These are phyloP conservation scores for Candida nemodendra DNA, from an alignment of 805 yeast species.

Conservation along the genomic window DNA sequence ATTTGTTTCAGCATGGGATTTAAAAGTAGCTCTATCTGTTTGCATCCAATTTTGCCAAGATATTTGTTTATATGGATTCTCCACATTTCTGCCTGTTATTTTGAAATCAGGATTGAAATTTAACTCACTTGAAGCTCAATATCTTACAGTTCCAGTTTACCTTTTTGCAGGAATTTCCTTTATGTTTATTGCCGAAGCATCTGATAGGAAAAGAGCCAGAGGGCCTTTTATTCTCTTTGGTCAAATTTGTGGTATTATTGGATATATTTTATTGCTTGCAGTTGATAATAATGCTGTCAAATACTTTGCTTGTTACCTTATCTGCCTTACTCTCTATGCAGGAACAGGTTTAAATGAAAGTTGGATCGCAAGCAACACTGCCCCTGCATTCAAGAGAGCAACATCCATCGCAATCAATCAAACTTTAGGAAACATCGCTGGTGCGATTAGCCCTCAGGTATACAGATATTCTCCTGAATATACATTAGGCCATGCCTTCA, in stretches of 20 bases:
- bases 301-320: slow-evolving; percentile 17
- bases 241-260: slow-evolving; percentile 9
- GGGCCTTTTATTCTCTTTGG: slow-evolving; percentile 12
- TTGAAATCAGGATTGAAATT: slow-evolving; percentile 13
- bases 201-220: slow-evolving; percentile 12
- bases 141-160: slow-evolving; percentile 16
- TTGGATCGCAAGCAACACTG: background rate
- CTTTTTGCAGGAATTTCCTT: slow-evolving; percentile 11
- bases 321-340: slow-evolving; percentile 3
- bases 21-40: slow-evolving; percentile 10
- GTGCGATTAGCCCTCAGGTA: background rate
- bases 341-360: slow-evolving; percentile 7
- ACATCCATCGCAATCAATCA: background rate
- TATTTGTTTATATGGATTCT: slow-evolving; percentile 10
- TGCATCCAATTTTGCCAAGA: slow-evolving; percentile 14
- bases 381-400: background rate
- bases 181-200: slow-evolving; percentile 6
- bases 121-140: slow-evolving; percentile 11
- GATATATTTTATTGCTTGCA: slow-evolving; percentile 9
- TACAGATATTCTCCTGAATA: background rate
- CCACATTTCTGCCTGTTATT: slow-evolving; percentile 18
- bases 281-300: slow-evolving; percentile 15
- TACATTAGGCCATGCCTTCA: background rate
- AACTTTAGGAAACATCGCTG: background rate
- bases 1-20: background rate